Evolutionary conservation across 345 rosid species (phyloP), one percentile per base, ranked within the genome.

Genomic region (Gossypium longicalyx): DNA sequence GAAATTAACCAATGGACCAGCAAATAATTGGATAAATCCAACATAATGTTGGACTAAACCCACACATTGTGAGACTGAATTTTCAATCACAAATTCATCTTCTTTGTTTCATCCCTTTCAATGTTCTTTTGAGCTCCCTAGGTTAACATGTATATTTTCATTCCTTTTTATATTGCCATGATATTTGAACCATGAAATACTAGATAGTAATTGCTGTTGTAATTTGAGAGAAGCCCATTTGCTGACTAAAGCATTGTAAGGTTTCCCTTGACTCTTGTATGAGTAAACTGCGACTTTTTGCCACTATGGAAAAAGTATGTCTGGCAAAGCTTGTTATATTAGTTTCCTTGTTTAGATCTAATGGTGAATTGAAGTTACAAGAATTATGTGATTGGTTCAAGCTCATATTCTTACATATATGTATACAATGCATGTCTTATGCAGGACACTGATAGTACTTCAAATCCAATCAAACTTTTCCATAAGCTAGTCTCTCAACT

Each of bases 401-500:
- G 22, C 20, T 48, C 15, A 52, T 17, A 52, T 52, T 44, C 52
- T 72, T 58, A 71, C 19, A 7, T 45, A n/a, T 71, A 49, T 49
- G 12, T 53, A 19, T 53, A 22, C 34, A 10, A 9, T 74, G 54
- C 52, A 52, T 71, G 67, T 54, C 59, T 13, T 59, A 34, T 62
- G 71, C 87, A 87, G 94, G 87, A 81, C 51, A 61, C 53, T 67
- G 64, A 60, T 34, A 57, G 65, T 59, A 52, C 85, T 69, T 76
- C 80, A 48, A 78, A 81, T 51, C 80, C 77, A 79, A 83, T 86
- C 47, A 77, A 54, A 20, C 83, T 88, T 72, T 87, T 88, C 79
- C 90, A 84, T 25, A 82, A 81, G 76, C 82, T 85, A 25, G 94
- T 88, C 48, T 80, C 77, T 16, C 78, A 56, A 25, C 74, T 88